Evolutionary conservation across 177 flowering plant genomes (phyloP), one percentile per base, ranked within the genome.

Genomic region (Tripterygium wilfordii): DNA sequence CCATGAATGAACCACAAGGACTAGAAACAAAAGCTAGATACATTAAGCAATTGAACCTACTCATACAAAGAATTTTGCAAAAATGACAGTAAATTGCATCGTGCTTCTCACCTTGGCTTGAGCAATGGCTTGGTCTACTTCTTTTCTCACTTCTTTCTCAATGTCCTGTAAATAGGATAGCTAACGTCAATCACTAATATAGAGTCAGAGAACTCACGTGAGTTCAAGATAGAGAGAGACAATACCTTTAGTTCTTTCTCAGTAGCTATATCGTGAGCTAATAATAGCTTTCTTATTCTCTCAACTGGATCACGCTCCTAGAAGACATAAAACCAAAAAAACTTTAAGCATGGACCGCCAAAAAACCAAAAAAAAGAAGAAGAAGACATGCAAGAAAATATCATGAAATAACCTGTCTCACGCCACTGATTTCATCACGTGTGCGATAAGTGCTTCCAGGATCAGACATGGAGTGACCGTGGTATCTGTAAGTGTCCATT

Each of bases 391-490:
- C n/a, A n/a, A 8, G 8, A 44, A 5, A 21, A 40, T 6, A 22
- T 10, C 4, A 36, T 31, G 27, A 16, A 45, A 33, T 15, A 33
- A 91, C 96, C 95, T 89, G 96, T 71, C 99, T 79, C 51, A 94
- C 80, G 33, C 97, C 96, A 67, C 45, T 19, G 36, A 94, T 85
- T 69, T 94, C 96, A 71, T 90, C 99, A 65, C 97, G 96, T 23
- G 97, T 89, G 5, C 99, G 84, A 61, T 94, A 94, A 38, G 99
- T 90, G 84, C 96, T 94, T 27, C 99, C 99, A 47, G 97, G 97
- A 62, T 94, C 99, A 46, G 99, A 90, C 99, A 94, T 90, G 54
- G 99, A 94, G 71, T 94, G 99, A n/a, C 99, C 99, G 58, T 94
- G 99, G 65, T 94, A 94, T 62, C 97, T 78, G 68, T 94, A 94